Evolutionary conservation across 2,329 filamentous ascomycete genomes (phyloP), one percentile per base, ranked within the genome.

Genomic region (Colletotrichum camelliae): DNA sequence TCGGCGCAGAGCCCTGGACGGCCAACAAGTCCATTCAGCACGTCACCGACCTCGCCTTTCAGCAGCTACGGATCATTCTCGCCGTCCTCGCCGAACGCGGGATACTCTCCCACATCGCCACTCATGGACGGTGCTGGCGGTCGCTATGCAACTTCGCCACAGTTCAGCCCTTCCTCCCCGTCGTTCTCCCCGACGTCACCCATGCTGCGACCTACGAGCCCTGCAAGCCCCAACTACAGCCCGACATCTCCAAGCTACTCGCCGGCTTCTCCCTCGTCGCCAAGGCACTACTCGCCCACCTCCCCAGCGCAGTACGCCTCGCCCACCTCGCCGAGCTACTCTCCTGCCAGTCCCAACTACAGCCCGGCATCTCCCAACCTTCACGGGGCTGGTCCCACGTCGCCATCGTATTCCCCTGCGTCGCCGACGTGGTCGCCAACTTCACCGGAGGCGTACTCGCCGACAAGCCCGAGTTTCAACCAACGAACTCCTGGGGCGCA

Each of bases 351-450:
- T 79, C 93, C 93, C 71, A 92, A 89, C 81, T 95, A 95, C 85
- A 94, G 92, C 81, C 93, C 93, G n/a, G 91, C 92, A 5, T 93
- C 91, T 67, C 93, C 88, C 79, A 91, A 88, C 81, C 84, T 89
- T 79, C 87, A 83, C 81, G 85, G 78, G 66, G 80, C 79, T 37
- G 84, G 83, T 6, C 83, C 88, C 13, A 88, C 90, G 37, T 90
- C 92, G 77, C 91, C 89, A n/a, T 89, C 88, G 5, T 94, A 93
- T 84, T 91, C 89, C 37, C 93, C 94, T 62, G 92, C 92, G 4
- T 95, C 94, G 66, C 94, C 94, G n/a, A 91, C 89, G 29, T 96
- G 94, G 87, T 96, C 94, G 72, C 94, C 95, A 4, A 94, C 94
- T 8, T 96, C 94, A 55, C 91, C 91, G 15, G 88, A 89, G 76